Percentiles rank a stretch among this genome's conserved stretches.
phyloP scores from a whole-genome alignment of 345 rosid species.

The Citrus unshiu region DNA sequence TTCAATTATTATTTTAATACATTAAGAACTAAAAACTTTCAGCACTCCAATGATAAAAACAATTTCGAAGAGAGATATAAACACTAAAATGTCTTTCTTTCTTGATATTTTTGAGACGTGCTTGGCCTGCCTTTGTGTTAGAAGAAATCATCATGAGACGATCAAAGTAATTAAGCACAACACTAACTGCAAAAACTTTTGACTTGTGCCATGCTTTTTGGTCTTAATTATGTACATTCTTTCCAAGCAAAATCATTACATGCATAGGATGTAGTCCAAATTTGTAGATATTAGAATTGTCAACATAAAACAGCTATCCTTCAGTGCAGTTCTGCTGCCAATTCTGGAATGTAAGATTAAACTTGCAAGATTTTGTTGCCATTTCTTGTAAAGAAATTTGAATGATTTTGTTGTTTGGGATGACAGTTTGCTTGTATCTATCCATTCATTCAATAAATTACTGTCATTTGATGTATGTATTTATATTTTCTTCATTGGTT shows the following conservation, averaged over 20 bases:
- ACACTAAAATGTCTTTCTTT: too few relatives aligned
- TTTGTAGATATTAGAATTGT: neutral
- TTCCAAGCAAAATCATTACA: neutral
- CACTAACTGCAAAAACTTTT: neutral
- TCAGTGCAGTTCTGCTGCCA: neutral
- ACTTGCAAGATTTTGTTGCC: neutral
- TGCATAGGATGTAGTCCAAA: neutral
- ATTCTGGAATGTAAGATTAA: neutral
- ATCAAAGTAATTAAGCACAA: neutral
- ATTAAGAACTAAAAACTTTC: too few relatives aligned
- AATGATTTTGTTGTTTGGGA: neutral
- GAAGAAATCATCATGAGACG: neutral
- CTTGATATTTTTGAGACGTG: constrained; percentile 16
- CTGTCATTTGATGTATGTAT: neutral
- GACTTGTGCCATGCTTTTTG: neutral
- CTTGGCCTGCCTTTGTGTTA: constrained; percentile 30
- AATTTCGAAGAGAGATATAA: too few relatives aligned
- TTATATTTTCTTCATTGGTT: neutral
- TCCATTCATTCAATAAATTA: neutral
- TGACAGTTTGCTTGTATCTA: neutral
- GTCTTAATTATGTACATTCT: constrained; percentile 1
- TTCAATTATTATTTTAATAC: too few relatives aligned
- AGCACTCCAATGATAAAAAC: too few relatives aligned
- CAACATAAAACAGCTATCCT: neutral
- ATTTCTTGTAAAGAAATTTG: neutral